Percentiles rank a stretch among this genome's conserved stretches.
Evolutionary conservation across 176 grass and related monocot genomes (phyloP).

Genomic region (Oryza longistaminata): DNA sequence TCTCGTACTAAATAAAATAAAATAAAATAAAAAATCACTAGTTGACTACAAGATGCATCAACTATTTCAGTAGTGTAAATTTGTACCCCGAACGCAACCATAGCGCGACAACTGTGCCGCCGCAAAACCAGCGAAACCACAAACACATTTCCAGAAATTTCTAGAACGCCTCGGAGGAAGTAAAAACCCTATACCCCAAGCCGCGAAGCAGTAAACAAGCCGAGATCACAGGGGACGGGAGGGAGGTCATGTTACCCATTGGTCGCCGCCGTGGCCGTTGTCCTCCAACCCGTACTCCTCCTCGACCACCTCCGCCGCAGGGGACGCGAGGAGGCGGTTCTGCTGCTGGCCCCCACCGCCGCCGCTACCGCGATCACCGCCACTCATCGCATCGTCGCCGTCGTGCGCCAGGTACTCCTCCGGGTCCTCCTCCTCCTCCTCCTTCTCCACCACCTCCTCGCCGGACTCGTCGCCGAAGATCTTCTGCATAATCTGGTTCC

Average conservation of each 20-base stretch:
- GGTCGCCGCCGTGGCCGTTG: background rate
- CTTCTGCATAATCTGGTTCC: slow-evolving; percentile 61
- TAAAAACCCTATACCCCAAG: background rate
- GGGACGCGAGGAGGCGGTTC: background rate
- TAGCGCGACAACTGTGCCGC: background rate
- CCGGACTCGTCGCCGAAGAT: slow-evolving; percentile 60
- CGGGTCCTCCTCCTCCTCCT: no score
- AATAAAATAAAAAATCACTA: background rate
- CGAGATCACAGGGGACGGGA: background rate
- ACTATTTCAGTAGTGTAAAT: background rate
- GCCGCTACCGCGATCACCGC: background rate
- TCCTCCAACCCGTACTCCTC: background rate
- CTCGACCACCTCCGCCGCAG: background rate
- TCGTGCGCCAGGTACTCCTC: background rate
- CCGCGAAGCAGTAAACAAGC: background rate
- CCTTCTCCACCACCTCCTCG: slow-evolving; percentile 49
- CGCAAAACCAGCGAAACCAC: background rate
- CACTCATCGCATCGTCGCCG: background rate
- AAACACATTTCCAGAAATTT: slow-evolving; percentile 9
- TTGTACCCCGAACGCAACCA: background rate
- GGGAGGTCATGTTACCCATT: slow-evolving; percentile 1
- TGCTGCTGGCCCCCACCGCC: background rate
- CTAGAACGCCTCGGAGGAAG: background rate
- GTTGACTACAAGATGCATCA: background rate
- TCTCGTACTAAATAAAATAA: background rate